Base-by-base conservation (phyloP, 2,329 filamentous ascomycete genomes). In the Fusarium sublunatum region DNA sequence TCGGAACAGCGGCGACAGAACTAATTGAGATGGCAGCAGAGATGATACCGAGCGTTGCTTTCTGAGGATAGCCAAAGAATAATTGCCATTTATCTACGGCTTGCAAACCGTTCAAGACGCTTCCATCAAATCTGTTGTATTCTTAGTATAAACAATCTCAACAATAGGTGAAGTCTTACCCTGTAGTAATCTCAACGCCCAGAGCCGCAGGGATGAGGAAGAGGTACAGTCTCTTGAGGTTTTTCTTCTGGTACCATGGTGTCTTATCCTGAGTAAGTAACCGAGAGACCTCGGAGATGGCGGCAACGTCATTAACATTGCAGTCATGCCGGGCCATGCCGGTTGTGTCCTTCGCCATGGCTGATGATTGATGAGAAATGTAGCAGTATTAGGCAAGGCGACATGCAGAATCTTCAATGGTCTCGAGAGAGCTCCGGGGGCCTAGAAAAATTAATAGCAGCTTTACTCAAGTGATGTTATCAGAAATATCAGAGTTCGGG, bases 1-100 rank as follows among this genome's bases (percentile, higher is more conserved):
- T 29, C 9, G 63, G 63, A 0, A 64, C 59, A 1, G 54, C 61
- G 2, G 63, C 63, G 0, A 64, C 59, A 1, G 61, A 64, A 1
- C 61, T 59, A 10, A 64, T 61, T 36, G 54, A 49, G 41, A 64
- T 64, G 1, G 60, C 58, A 2, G 60, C 60, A 3, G 61, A 63
- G 46, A 63, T 63, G 1, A 63, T 24, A 0, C 58, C 60, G 0
- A 63, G 60, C 1, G 57, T 48, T 7, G 60, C 61, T 0, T 60
- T 60, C 1, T 43, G 38, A 2, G 59, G 59, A 3, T 63, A 40
- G 7, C 57, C 61, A 26, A 63, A 63, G 26, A 63, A 53, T 2
- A 57, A 59, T 31, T 63, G 59, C 59, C 59, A 63, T 35, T 58
- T 63, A 0, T 59, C 57, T 0, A 63, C 36, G 5, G 59, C 61